phyloP scores from a whole-genome alignment of 2,329 filamentous ascomycete genomes.

The Talaromyces sp. region DNA sequence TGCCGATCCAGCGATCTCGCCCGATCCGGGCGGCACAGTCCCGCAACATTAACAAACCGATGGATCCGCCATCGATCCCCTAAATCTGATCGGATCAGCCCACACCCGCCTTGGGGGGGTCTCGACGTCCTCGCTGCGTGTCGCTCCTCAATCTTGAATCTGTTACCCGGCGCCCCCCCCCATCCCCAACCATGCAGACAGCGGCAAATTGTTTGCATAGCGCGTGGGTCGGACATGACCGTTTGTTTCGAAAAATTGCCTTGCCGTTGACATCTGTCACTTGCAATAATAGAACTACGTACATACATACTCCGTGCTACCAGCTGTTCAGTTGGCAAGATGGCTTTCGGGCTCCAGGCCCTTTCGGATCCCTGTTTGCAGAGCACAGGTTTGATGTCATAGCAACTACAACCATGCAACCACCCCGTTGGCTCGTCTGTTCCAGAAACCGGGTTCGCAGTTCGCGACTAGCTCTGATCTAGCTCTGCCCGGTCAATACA shows the following conservation, averaged over 20 bases:
- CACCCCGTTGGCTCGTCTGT: background rate
- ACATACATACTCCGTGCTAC: too few species aligned
- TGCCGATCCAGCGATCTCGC: background rate
- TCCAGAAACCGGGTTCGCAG: background rate
- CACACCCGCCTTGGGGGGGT: background rate
- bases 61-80: background rate
- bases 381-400: background rate
- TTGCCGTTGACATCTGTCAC: background rate
- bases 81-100: background rate
- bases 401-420: background rate
- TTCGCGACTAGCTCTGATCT: background rate
- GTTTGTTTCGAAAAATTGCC: background rate
- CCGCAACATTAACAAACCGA: background rate
- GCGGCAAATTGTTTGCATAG: background rate
- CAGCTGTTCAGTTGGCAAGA: background rate
- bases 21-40: background rate
- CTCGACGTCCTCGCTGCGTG: background rate
- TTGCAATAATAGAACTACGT: too few species aligned
- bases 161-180: background rate
- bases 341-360: background rate
- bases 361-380: background rate
- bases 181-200: background rate
- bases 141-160: background rate
- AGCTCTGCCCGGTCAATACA: background rate
- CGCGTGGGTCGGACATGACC: background rate